A percentile compares a stretch with the other conserved stretches of the same genome.
phyloP scores from a whole-genome alignment of 2,329 filamentous ascomycete species.

The Epichloe uncinata region DNA sequence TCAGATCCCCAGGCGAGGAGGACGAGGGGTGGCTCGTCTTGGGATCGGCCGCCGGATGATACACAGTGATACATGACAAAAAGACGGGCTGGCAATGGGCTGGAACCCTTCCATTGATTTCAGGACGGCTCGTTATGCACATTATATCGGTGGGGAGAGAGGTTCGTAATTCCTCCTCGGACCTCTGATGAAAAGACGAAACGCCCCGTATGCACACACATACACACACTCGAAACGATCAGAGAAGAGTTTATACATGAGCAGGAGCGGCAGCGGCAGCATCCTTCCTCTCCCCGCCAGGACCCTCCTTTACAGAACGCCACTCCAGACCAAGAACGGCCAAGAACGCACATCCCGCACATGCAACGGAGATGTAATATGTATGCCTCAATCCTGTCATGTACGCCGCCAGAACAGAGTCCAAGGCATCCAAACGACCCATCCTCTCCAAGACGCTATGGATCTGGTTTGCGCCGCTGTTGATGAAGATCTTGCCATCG shows the following conservation, averaged over 20 bases:
- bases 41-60: conserved; percentile 29
- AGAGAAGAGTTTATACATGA: background rate
- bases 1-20: conserved; percentile 13
- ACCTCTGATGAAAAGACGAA: background rate
- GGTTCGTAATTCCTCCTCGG: background rate
- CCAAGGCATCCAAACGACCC: conserved; percentile 26
- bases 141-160: background rate
- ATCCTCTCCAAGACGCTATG: conserved; percentile 28
- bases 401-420: conserved; percentile 33
- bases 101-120: no score
- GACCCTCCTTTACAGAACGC: conserved; percentile 38
- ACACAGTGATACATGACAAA: conserved; percentile 17
- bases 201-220: background rate
- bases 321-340: conserved; percentile 31
- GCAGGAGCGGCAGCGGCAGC: conserved; percentile 12
- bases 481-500: conserved; percentile 34
- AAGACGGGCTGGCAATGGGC: no score
- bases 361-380: conserved; percentile 38
- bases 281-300: conserved; percentile 14
- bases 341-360: conserved; percentile 32
- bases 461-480: conserved; percentile 39
- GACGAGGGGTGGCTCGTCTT: conserved; percentile 10
- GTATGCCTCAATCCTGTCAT: conserved; percentile 35
- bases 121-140: background rate
- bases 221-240: background rate